Evolutionary conservation across 2,329 filamentous ascomycete species (phyloP).

Genomic region (Colletotrichum sp.): DNA sequence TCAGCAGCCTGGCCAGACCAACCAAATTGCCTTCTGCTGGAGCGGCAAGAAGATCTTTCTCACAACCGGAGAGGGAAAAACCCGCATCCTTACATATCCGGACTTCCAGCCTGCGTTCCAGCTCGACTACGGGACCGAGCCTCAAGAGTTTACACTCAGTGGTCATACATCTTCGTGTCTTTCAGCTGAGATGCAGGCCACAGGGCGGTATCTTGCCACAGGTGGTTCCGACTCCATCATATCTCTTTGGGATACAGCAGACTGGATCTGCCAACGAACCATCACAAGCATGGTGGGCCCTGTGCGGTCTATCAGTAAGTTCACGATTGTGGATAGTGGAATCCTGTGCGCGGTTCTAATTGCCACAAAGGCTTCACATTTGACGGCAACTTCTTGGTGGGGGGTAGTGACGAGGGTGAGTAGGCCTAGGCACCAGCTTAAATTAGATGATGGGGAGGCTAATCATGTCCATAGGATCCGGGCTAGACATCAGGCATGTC

Average conservation of each 20-base stretch:
- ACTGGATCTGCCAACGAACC: conserved; percentile 78
- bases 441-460: neutral
- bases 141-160: conserved; percentile 65
- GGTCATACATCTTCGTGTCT: conserved; percentile 78
- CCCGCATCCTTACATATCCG: conserved; percentile 74
- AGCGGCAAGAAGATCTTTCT: conserved; percentile 73
- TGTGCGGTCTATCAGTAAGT: conserved; percentile 70
- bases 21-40: conserved; percentile 78
- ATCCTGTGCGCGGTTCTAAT: neutral
- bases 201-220: conserved; percentile 74
- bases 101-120: conserved; percentile 61
- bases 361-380: conserved; percentile 69
- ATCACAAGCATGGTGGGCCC: conserved; percentile 72
- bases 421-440: neutral
- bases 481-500: conserved; percentile 73
- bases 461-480: conserved; percentile 47
- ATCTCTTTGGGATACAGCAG: conserved; percentile 77
- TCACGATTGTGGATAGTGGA: neutral
- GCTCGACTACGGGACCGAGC: conserved; percentile 48
- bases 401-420: conserved; percentile 75
- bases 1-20: conserved; percentile 69
- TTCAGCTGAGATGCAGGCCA: conserved; percentile 72
- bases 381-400: conserved; percentile 77
- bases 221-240: conserved; percentile 79
- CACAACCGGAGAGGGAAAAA: conserved; percentile 73